Percentiles rank a stretch among this genome's conserved stretches.
Conservation (phyloP, 2,329 filamentous ascomycete species). For the Fusarium sp. region DNA sequence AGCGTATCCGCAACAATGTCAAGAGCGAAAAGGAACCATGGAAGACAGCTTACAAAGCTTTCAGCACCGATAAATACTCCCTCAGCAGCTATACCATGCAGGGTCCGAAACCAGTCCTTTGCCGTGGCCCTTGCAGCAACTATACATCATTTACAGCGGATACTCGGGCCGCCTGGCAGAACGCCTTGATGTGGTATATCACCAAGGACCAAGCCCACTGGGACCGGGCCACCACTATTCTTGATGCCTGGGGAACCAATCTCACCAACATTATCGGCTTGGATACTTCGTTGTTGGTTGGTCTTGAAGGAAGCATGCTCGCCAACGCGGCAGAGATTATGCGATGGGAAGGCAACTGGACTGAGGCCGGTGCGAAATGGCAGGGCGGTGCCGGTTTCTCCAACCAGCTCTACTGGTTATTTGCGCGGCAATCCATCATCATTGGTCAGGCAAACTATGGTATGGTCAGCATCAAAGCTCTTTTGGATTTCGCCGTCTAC, state of each 20-base stretch:
- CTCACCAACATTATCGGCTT: constrained; percentile 50
- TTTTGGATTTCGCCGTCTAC: constrained; percentile 55
- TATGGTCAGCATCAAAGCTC: constrained; percentile 53
- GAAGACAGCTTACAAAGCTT: not conserved
- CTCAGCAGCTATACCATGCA: constrained; percentile 44
- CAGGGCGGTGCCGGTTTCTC: constrained; percentile 52
- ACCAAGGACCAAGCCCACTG: constrained; percentile 52
- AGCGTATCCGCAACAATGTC: constrained; percentile 45
- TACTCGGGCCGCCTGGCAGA: constrained; percentile 54
- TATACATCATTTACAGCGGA: constrained; percentile 52
- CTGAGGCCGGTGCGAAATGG: constrained; percentile 49
- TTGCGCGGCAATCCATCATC: constrained; percentile 52
- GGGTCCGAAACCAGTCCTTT: constrained; percentile 47
- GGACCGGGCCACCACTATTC: constrained; percentile 49
- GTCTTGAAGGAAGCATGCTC: constrained; percentile 54
- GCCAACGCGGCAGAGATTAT: constrained; percentile 59
- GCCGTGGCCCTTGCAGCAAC: constrained; percentile 50
- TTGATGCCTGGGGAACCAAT: constrained; percentile 52
- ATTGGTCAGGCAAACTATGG: constrained; percentile 58
- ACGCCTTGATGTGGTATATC: constrained; percentile 58
- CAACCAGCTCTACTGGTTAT: constrained; percentile 37
- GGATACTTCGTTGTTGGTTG: constrained; percentile 52
- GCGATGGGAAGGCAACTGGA: constrained; percentile 57
- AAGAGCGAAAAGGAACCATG: constrained; percentile 25
- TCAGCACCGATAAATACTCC: not conserved